These are phyloP conservation scores for Aspergillus sclerotialis DNA, from an alignment of 2,329 filamentous ascomycete species.

Conservation along the genomic window DNA sequence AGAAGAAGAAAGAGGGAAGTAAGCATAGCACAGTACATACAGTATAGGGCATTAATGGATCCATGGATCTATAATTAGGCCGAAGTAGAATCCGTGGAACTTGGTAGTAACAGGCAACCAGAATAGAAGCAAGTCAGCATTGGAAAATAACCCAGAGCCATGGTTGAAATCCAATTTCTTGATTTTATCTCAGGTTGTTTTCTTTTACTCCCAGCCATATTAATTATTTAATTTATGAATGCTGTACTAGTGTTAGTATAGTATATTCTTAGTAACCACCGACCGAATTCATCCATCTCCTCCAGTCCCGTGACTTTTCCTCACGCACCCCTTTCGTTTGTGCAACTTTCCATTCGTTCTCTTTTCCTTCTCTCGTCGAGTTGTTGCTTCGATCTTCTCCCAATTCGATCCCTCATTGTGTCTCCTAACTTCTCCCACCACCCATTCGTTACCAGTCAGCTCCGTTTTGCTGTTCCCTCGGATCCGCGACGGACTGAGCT, in stretches of 20 bases:
- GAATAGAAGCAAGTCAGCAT: too few relatives aligned
- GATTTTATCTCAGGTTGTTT: too few relatives aligned
- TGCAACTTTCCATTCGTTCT: not conserved
- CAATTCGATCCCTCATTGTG: not conserved
- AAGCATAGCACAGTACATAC: not conserved
- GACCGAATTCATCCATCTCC: not conserved
- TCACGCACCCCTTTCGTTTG: not conserved
- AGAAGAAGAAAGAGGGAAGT: not conserved
- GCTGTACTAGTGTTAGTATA: too few relatives aligned
- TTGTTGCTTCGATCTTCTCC: too few relatives aligned
- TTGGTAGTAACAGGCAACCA: not conserved
- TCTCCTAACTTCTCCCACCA: not conserved
- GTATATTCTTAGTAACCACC: too few relatives aligned
- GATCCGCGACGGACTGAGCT: constrained; percentile 18
- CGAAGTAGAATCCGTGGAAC: not conserved
- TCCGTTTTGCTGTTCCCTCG: constrained; percentile 6
- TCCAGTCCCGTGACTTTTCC: not conserved
- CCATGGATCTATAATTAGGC: not conserved
- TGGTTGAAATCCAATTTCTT: too few relatives aligned
- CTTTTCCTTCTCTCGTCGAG: not conserved
- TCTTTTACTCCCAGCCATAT: too few relatives aligned
- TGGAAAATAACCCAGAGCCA: not conserved
- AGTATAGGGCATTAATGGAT: too few relatives aligned
- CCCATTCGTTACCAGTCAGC: not conserved
- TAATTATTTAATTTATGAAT: too few relatives aligned